These are phyloP conservation scores for Insectozyma bohioensis DNA, from an alignment of 1,139 yeast species.

Conservation along the genomic window DNA sequence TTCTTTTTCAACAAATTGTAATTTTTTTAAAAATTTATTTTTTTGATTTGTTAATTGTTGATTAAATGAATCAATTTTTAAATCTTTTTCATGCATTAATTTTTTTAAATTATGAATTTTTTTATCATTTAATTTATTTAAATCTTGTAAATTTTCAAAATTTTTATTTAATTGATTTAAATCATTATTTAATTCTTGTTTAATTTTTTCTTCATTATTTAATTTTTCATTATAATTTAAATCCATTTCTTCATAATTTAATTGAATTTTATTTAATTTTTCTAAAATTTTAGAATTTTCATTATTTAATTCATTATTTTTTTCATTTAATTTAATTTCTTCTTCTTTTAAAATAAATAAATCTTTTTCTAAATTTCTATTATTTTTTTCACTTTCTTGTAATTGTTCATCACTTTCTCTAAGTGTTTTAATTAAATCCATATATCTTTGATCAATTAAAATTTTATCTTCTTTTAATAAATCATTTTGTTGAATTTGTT, in stretches of 20 bases:
- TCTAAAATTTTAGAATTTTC: background rate
- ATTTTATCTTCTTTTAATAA: too few species aligned
- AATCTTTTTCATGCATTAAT: constrained; percentile 6
- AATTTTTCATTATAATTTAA: background rate
- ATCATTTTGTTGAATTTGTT: too few species aligned
- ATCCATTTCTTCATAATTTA: background rate
- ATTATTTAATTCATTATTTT: background rate
- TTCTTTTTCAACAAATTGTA: constrained; percentile 8
- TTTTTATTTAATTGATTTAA: background rate
- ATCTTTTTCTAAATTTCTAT: constrained; percentile 2
- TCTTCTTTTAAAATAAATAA: constrained; percentile 3
- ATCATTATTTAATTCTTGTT: constrained; percentile 1
- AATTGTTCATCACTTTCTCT: too few species aligned
- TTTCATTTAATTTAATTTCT: constrained; percentile 2
- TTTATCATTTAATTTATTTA: constrained; percentile 5
- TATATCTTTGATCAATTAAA: too few species aligned
- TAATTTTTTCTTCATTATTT: background rate
- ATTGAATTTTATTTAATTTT: background rate
- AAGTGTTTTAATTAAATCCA: too few species aligned
- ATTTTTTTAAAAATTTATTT: constrained; percentile 8
- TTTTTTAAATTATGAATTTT: constrained; percentile 7
- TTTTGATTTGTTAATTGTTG: constrained; percentile 9
- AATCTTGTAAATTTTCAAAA: constrained; percentile 1
- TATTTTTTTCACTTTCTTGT: background rate
- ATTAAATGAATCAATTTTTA: constrained; percentile 5